These are phyloP conservation scores for Vanilla planifolia DNA, from an alignment of 106 monocot species.

Conservation along the genomic window DNA sequence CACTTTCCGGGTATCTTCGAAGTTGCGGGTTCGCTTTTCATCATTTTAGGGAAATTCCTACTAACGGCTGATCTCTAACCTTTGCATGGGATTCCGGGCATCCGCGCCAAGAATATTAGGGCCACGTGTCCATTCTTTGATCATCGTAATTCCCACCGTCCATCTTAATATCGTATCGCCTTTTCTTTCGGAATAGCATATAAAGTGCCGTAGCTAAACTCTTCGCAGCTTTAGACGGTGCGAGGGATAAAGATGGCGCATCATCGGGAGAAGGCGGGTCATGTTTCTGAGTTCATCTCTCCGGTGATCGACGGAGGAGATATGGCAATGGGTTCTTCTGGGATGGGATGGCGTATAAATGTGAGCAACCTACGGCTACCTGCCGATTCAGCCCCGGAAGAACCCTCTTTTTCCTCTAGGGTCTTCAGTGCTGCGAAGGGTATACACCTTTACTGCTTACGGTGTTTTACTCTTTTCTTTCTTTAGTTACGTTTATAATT, in stretches of 20 bases:
- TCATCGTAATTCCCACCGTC: no score
- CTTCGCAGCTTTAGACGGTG: no score
- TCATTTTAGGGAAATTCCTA: no score
- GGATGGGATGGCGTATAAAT: conserved; percentile 24
- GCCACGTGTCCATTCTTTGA: no score
- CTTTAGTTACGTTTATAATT: background rate
- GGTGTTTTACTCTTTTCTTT: background rate
- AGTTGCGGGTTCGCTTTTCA: no score
- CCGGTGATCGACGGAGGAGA: conserved; percentile 2
- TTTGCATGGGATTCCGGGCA: no score
- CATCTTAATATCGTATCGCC: no score
- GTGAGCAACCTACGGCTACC: conserved; percentile 38
- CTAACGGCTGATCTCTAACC: no score
- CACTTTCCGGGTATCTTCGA: no score
- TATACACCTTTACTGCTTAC: background rate
- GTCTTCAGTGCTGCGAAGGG: conserved; percentile 19
- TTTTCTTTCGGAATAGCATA: no score
- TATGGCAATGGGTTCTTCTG: background rate
- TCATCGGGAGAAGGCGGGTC: background rate
- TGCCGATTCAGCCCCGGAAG: conserved; percentile 15
- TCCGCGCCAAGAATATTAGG: no score
- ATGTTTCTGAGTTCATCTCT: background rate
- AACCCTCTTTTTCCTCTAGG: conserved; percentile 26
- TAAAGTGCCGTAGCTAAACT: no score
- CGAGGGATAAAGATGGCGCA: background rate